Base-by-base conservation (phyloP, 352 stramenopile species). In the Globisporangium barbulae region DNA sequence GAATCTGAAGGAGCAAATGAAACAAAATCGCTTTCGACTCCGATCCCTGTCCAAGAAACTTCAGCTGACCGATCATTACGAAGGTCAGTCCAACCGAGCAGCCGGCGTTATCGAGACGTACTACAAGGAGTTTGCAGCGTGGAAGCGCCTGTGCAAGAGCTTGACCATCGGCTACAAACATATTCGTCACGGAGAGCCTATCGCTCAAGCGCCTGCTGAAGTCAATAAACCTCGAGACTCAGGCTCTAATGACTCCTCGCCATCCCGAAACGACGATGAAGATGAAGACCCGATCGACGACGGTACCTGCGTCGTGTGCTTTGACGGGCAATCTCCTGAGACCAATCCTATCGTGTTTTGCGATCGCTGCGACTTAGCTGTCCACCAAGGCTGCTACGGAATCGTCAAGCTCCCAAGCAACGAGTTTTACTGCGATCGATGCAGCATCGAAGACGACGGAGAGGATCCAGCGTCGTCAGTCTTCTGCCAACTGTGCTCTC, bases 371-470 rank as follows among this genome's bases (percentile, higher is more conserved):
- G 84, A 95, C 62, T 71, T 97, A 31, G 88, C 88, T n/a, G 88
- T 97, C 22, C 90, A 97, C 60, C 88, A 93, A 65, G 78, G 81
- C 9, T 97, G 90, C 72, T 97, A 97, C 53, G 90, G 90, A 53
- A 80, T 97, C 50, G 74, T 77, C 5, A 79, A 94, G 50, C 85
- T 96, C 15, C 86, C 85, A 8, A 90, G 72, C 56, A 93, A 75
- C 68, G 88, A 96, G 67, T 97, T 96, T 64, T 93, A 89, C 63
- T 97, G 90, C 61, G 86, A 96, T 60, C 79, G 82, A n/a, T 97
- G 90, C 59, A 76, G 72, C 50, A 69, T 79, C 5, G 74, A 81
- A 35, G 72, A 78, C 33, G 80, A 89, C 37, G 75, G 75, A 30
- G 62, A 79, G 10, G 80, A 91, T 53, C 74, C 82, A 3, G 70